Evolutionary conservation across 73 alveolate genomes (phyloP), one percentile per base, ranked within the genome.

Genomic region (Paramecium sexaurelia): DNA sequence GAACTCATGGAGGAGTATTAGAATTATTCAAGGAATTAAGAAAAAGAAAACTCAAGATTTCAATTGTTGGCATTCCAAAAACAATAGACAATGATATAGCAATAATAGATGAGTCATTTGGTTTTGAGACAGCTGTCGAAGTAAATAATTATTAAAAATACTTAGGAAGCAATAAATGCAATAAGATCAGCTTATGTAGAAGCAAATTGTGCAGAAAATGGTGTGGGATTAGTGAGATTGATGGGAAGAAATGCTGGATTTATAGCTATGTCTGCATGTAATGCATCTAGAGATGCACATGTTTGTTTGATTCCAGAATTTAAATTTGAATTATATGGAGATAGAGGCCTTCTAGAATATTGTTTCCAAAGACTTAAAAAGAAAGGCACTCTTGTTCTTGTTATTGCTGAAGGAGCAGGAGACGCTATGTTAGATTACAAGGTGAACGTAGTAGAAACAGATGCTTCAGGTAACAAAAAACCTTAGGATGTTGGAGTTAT

Each of bases 71-170:
- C 32, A 95, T 98, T 39, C 99, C 99, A 0, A 98, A 98, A 92
- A 98, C 99, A 39, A 98, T 98, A 35, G 99, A 98, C 92, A 98
- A 98, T 85, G 99, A 98, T 94, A 97, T 98, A 88, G 99, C 99
- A n/a, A 95, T 98, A 40, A 97, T 98, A 22, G 99, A 98, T 91
- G 92, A 93, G 84, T 92, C 98, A 10, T 98, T 98, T 91, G 99
- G 99, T 32, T 98, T 97, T 92, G 99, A 98, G 91, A 97, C 99
- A 5, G 98, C 99, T 15, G 97, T 97, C 13, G 98, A 96, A 32
- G 83, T 61, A 82, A 41, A 36, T 6, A 17, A 5, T 5, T 90
- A 29, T 97, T 97, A 5, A 92, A 96, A 35, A 96, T 95, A 55
- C 9, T 24, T 7, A 61, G 83, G 99, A 97, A 94, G 98, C 99